phyloP scores from a whole-genome alignment of 1,139 yeast species.

The Nakaseomyces bracarensis region DNA sequence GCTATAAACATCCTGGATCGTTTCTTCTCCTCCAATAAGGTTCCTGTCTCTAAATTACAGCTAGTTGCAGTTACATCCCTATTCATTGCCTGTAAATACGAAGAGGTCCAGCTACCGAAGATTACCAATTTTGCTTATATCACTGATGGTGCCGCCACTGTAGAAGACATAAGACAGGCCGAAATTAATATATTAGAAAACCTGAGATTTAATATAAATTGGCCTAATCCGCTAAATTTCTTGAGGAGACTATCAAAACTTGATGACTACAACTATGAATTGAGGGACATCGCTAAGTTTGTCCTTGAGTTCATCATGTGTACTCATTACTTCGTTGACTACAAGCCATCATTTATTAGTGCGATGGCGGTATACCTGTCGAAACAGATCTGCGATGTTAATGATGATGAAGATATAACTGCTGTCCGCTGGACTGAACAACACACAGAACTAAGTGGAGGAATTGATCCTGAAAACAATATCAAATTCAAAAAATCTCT shows the following conservation, averaged over 20 bases:
- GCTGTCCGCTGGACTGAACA: conserved; percentile 63
- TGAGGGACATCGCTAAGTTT: conserved; percentile 84
- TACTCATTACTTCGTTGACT: conserved; percentile 69
- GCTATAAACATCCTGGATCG: conserved; percentile 87
- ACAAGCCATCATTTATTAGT: conserved; percentile 73
- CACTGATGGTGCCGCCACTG: conserved; percentile 75
- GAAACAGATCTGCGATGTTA: conserved; percentile 35
- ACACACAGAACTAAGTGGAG: conserved; percentile 79
- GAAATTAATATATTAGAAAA: conserved; percentile 74
- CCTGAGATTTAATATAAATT: conserved; percentile 70
- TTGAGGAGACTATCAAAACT: conserved; percentile 87
- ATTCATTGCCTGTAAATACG: conserved; percentile 90
- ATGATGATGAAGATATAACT: conserved; percentile 20
- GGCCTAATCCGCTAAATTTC: conserved; percentile 92
- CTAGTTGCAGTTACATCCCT: conserved; percentile 81
- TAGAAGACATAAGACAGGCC: conserved; percentile 77
- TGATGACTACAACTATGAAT: conserved; percentile 82
- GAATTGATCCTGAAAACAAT: conserved; percentile 30
- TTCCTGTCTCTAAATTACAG: conserved; percentile 75
- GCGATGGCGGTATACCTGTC: conserved; percentile 51
- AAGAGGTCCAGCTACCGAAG: conserved; percentile 91
- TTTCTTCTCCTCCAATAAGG: conserved; percentile 68
- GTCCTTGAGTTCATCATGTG: conserved; percentile 71
- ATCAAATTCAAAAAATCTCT: conserved; percentile 2
- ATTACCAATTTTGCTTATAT: conserved; percentile 82